Evolutionary conservation across 352 stramenopile species (phyloP).

Genomic region (Phytophthora capsici): DNA sequence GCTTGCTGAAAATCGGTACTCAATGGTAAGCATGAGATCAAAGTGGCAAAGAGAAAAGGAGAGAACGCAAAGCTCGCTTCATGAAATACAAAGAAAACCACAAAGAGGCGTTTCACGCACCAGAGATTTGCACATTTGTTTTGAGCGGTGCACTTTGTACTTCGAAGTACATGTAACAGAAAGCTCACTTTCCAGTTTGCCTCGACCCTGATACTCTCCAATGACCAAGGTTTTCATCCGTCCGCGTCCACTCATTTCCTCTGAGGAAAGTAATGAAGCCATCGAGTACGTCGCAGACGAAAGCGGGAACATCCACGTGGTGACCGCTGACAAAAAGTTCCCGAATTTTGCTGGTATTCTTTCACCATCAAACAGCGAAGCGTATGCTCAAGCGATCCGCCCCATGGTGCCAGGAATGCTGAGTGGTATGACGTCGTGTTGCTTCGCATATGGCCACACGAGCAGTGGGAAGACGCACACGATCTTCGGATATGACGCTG

Average conservation of each 20-base stretch:
- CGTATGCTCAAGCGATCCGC: conserved; percentile 38
- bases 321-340: conserved; percentile 34
- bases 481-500: conserved; percentile 59
- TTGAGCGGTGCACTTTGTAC: too few relatives aligned
- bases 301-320: background rate
- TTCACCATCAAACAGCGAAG: conserved; percentile 37
- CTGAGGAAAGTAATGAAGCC: conserved; percentile 30
- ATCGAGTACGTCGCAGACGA: conserved; percentile 28
- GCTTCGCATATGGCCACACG: conserved; percentile 68
- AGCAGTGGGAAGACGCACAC: conserved; percentile 72
- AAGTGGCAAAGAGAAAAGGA: too few relatives aligned
- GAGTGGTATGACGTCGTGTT: conserved; percentile 49
- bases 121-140: conserved; percentile 1
- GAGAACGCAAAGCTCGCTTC: too few relatives aligned
- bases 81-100: too few relatives aligned
- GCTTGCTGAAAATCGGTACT: too few relatives aligned
- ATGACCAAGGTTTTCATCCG: conserved; percentile 54
- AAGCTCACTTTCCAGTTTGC: conserved; percentile 8
- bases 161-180: too few relatives aligned
- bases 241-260: conserved; percentile 39
- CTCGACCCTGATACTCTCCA: background rate
- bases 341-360: conserved; percentile 43
- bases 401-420: conserved; percentile 37
- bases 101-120: background rate
- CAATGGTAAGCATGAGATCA: too few relatives aligned